phyloP scores from a whole-genome alignment of 2,329 filamentous ascomycete species.

The Botrytis fabae region DNA sequence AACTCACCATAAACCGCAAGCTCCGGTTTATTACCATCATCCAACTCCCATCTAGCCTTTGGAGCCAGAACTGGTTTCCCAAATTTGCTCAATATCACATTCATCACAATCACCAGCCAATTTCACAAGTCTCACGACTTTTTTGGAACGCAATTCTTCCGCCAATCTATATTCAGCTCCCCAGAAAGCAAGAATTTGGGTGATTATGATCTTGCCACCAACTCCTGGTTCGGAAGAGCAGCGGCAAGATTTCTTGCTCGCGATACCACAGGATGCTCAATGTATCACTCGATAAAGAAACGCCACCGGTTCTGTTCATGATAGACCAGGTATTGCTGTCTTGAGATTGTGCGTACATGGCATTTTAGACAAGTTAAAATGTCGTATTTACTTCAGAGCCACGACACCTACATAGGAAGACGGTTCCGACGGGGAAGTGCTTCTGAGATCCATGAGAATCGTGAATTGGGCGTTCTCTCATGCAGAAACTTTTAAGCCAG shows the following conservation, averaged over 20 bases:
- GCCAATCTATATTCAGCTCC: not conserved
- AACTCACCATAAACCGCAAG: no score
- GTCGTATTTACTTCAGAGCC: not conserved
- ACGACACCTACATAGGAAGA: not conserved
- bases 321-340: not conserved
- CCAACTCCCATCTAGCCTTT: no score
- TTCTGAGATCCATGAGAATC: not conserved
- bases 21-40: no score
- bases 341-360: not conserved
- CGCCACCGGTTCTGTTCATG: accelerated
- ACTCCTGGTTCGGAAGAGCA: not conserved
- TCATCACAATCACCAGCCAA: no score
- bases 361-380: not conserved
- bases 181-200: not conserved
- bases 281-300: not conserved
- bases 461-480: not conserved
- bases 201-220: not conserved
- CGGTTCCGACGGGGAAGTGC: not conserved
- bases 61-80: no score
- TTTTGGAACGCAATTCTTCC: no score
- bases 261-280: no score
- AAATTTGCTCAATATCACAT: no score
- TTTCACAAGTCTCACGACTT: no score
- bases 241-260: not conserved
- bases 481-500: not conserved